Percentiles rank a stretch among this genome's conserved stretches.
Conservation (phyloP, 345 rosid species). For the Arabidopsis suecica region DNA sequence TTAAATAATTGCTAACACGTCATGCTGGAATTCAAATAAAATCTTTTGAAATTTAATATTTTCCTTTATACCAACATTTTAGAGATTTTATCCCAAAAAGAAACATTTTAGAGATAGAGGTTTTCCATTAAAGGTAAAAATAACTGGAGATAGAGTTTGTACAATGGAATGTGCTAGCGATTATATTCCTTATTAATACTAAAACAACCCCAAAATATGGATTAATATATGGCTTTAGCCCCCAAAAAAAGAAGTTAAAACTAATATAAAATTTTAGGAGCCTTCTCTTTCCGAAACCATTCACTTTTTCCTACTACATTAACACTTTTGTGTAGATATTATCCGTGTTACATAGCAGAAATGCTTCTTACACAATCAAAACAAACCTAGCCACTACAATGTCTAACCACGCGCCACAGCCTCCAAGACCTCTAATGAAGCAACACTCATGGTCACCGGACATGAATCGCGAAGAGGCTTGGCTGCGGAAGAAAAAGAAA, state of each 20-base stretch:
- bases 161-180: background rate
- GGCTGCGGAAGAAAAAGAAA: slow-evolving; percentile 62
- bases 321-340: background rate
- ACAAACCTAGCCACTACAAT: slow-evolving; percentile 16
- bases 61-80: background rate
- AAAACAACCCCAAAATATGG: slow-evolving; percentile 19
- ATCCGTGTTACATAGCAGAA: background rate
- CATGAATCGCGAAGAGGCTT: slow-evolving; percentile 62
- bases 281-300: background rate
- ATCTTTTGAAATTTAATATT: slow-evolving; percentile 28
- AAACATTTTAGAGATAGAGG: background rate
- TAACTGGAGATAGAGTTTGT: slow-evolving; percentile 7
- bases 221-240: background rate
- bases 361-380: background rate
- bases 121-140: slow-evolving; percentile 3
- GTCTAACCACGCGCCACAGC: slow-evolving; percentile 39
- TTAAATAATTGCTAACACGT: background rate
- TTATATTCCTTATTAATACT: background rate
- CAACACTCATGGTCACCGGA: slow-evolving; percentile 78
- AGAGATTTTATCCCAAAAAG: background rate
- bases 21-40: background rate
- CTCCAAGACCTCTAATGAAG: slow-evolving; percentile 52
- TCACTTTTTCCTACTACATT: background rate
- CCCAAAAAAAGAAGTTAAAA: background rate
- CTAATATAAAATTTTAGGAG: background rate